Conservation (phyloP, 768 basidiomycete species). For the Phaeotremella skinneri region DNA sequence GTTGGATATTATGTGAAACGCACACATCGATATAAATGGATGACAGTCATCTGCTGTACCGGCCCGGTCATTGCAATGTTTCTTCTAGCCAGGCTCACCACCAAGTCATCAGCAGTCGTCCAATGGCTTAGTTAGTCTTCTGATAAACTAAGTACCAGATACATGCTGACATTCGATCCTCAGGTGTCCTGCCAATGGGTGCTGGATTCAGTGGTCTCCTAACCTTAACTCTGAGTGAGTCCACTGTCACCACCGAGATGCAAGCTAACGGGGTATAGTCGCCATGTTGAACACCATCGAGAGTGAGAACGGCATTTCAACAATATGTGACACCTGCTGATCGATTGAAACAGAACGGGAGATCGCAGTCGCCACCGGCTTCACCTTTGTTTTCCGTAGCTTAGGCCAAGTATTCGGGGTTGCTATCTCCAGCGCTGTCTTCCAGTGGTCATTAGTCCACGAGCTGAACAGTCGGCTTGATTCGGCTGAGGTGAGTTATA, state of each 20-base stretch:
- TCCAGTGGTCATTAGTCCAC: slow-evolving; percentile 13
- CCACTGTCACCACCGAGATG: background rate
- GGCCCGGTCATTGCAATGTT: slow-evolving; percentile 22
- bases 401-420: slow-evolving; percentile 22
- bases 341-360: slow-evolving; percentile 7
- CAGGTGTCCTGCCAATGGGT: slow-evolving; percentile 22
- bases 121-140: slow-evolving; percentile 22
- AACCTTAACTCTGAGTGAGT: slow-evolving; percentile 15
- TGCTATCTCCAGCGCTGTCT: slow-evolving; percentile 20
- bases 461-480: slow-evolving; percentile 16
- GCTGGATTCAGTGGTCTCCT: slow-evolving; percentile 17
- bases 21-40: slow-evolving; percentile 20
- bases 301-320: slow-evolving; percentile 7
- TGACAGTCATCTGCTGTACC: slow-evolving; percentile 16
- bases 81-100: slow-evolving; percentile 4
- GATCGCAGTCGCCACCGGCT: slow-evolving; percentile 20
- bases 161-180: too few species aligned
- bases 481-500: slow-evolving; percentile 13
- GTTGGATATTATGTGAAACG: slow-evolving; percentile 16
- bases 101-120: slow-evolving; percentile 8
- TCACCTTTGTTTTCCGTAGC: slow-evolving; percentile 20
- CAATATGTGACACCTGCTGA: background rate
- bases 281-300: slow-evolving; percentile 20
- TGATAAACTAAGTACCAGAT: too few species aligned
- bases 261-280: background rate